Conservation (phyloP, 163 green algal genomes). For the Scenedesmus sp. region DNA sequence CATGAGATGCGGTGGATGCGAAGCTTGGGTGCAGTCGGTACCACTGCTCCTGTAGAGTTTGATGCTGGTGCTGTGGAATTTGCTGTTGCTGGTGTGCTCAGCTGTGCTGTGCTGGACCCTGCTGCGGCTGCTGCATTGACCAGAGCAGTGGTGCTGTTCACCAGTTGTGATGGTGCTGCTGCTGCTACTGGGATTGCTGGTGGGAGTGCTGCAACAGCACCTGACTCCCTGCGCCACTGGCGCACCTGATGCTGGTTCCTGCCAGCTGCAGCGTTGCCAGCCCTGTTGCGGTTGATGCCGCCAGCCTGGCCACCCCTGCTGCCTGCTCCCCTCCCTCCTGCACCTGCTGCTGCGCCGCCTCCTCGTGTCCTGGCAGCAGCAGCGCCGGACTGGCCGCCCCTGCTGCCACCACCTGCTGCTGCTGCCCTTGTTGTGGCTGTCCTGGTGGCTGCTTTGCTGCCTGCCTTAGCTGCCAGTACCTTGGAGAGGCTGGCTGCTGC, state of each 20-base stretch:
- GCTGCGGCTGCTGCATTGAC: constrained; percentile 1
- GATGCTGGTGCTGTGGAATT: neutral
- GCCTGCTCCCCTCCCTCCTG: neutral
- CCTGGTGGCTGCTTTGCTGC: neutral
- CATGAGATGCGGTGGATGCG: neutral
- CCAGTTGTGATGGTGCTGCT: neutral
- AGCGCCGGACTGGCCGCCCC: neutral
- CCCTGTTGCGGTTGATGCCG: neutral
- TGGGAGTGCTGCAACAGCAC: neutral
- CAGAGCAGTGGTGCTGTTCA: neutral
- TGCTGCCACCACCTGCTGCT: neutral
- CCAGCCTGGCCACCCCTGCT: neutral
- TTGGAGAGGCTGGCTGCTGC: neutral
- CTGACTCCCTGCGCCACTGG: neutral
- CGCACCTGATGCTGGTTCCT: neutral
- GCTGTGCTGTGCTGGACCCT: no score
- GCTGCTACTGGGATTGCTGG: neutral
- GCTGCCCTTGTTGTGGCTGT: neutral
- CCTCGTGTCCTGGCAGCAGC: neutral
- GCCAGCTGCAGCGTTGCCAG: neutral
- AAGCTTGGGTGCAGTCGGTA: neutral
- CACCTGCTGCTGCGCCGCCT: neutral
- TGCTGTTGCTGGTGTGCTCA: neutral
- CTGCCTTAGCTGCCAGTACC: neutral
- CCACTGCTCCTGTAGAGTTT: neutral